Conservation (phyloP, 768 basidiomycete genomes). For the Cystobasidium tubakii region DNA sequence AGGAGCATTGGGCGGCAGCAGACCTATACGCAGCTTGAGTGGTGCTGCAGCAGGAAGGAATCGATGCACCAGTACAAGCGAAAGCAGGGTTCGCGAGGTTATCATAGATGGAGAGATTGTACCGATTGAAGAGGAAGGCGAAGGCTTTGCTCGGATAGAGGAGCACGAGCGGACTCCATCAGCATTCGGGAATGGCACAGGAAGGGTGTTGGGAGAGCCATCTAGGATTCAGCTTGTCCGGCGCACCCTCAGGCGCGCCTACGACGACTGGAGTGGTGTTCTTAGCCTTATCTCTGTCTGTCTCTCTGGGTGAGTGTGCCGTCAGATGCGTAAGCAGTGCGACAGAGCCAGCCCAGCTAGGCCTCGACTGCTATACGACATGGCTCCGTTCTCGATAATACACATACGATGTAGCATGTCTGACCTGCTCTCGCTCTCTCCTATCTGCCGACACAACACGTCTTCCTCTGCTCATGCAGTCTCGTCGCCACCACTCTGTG, state of each 20-base stretch:
- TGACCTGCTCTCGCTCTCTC: too few species aligned
- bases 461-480: background rate
- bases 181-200: background rate
- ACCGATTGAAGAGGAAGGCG: background rate
- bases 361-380: too few species aligned
- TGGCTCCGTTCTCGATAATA: too few species aligned
- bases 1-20: conserved; percentile 2
- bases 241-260: background rate
- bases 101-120: conserved; percentile 13
- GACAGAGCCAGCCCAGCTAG: too few species aligned
- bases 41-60: background rate
- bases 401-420: too few species aligned
- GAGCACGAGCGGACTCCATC: background rate
- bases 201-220: background rate
- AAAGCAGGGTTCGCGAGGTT: conserved; percentile 4
- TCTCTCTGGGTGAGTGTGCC: conserved; percentile 2
- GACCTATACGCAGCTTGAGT: background rate
- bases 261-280: background rate
- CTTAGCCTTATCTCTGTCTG: background rate
- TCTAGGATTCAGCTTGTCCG: background rate
- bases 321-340: background rate
- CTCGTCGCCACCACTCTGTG: conserved; percentile 8
- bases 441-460: too few species aligned
- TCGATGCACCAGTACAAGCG: background rate
- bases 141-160: background rate